These are phyloP conservation scores for Saturnispora saitoi DNA, from an alignment of 805 yeast genomes.

Conservation along the genomic window DNA sequence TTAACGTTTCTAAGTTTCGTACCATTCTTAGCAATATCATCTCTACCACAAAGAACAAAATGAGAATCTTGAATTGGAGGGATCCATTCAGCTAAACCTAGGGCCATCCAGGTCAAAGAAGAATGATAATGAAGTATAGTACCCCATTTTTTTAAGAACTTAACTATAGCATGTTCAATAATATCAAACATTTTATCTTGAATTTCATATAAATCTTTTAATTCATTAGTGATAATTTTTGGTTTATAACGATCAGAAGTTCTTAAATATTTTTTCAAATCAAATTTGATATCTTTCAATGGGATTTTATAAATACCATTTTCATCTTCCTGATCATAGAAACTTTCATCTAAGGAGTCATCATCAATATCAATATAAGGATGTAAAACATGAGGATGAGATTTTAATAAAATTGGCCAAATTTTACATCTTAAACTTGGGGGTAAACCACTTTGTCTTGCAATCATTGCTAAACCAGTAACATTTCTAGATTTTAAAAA, in stretches of 20 bases:
- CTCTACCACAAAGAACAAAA: conserved; percentile 50
- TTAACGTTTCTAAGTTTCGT: conserved; percentile 29
- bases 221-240: conserved; percentile 22
- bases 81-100: conserved; percentile 83
- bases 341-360: conserved; percentile 25
- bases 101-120: conserved; percentile 81
- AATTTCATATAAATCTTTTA: conserved; percentile 30
- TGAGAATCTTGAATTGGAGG: conserved; percentile 53
- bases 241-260: conserved; percentile 31
- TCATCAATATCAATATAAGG: conserved; percentile 65
- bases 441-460: conserved; percentile 80
- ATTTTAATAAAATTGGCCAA: conserved; percentile 77
- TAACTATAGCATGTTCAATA: conserved; percentile 51
- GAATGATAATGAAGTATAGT: conserved; percentile 65
- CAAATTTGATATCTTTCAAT: conserved; percentile 38
- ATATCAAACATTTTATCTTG: conserved; percentile 48
- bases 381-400: conserved; percentile 75
- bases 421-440: conserved; percentile 67
- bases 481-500: conserved; percentile 55
- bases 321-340: conserved; percentile 25
- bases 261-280: conserved; percentile 53
- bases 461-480: conserved; percentile 67
- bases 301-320: conserved; percentile 23
- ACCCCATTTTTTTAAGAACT: conserved; percentile 75
- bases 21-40: conserved; percentile 32